These are phyloP conservation scores for Calonectria leucothoes DNA, from an alignment of 2,329 filamentous ascomycete species.

Conservation along the genomic window DNA sequence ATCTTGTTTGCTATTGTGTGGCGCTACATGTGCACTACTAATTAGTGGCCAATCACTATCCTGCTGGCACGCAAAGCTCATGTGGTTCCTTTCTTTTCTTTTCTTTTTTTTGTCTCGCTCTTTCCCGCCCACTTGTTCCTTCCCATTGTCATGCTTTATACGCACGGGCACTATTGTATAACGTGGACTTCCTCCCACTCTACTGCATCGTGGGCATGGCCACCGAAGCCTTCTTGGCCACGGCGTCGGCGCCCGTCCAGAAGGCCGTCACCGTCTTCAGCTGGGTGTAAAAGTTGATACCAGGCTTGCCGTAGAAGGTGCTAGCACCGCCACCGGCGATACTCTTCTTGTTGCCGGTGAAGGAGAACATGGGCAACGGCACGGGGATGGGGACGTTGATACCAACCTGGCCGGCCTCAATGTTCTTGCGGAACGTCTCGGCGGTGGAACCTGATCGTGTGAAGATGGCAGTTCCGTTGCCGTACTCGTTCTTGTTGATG, in stretches of 20 bases:
- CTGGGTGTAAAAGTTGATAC: slow-evolving; percentile 95
- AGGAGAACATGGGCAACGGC: slow-evolving; percentile 77
- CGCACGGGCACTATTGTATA: neutral
- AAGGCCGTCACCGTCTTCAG: slow-evolving; percentile 96
- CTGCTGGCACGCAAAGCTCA: neutral
- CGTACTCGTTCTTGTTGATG: slow-evolving; percentile 89
- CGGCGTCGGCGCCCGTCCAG: slow-evolving; percentile 88
- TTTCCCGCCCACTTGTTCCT: neutral
- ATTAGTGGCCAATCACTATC: neutral
- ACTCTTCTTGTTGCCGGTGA: slow-evolving; percentile 87
- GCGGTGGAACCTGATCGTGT: slow-evolving; percentile 82
- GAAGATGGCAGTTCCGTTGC: slow-evolving; percentile 89
- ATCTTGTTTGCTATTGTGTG: neutral
- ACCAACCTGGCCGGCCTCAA: slow-evolving; percentile 87
- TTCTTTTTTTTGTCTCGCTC: neutral
- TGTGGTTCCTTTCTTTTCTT: neutral
- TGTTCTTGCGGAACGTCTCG: slow-evolving; percentile 81
- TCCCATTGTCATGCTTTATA: neutral
- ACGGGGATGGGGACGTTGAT: slow-evolving; percentile 87
- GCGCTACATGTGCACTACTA: neutral
- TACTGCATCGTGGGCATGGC: slow-evolving; percentile 78
- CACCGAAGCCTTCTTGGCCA: slow-evolving; percentile 85
- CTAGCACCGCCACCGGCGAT: slow-evolving; percentile 91
- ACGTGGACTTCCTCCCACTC: neutral
- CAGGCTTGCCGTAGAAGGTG: slow-evolving; percentile 95